phyloP scores from a whole-genome alignment of 2,329 filamentous ascomycete species.

The Tolypocladium paradoxum region DNA sequence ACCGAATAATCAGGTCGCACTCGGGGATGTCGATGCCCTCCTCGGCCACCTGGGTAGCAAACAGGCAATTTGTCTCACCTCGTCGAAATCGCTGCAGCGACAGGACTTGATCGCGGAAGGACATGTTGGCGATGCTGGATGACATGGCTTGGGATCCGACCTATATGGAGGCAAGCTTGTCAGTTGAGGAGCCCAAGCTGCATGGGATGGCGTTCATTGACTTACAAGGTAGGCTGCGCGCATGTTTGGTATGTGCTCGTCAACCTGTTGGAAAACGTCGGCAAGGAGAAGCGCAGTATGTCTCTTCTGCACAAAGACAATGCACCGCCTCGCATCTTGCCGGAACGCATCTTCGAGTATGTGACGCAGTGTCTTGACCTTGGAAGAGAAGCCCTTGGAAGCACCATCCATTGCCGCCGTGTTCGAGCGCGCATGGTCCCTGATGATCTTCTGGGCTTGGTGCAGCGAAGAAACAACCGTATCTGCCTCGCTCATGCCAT shows the following conservation, averaged over 20 bases:
- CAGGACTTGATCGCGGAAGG: constrained; percentile 63
- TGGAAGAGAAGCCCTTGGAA: constrained; percentile 50
- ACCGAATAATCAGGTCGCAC: constrained; percentile 59
- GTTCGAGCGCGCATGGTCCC: constrained; percentile 22
- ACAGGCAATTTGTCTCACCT: constrained; percentile 50
- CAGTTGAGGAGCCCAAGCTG: background rate
- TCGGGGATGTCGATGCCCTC: constrained; percentile 59
- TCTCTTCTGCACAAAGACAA: constrained; percentile 76
- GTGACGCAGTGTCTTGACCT: constrained; percentile 52
- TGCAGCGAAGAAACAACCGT: constrained; percentile 44
- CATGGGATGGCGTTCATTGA: background rate
- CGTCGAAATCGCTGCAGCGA: constrained; percentile 55
- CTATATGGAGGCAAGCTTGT: constrained; percentile 8
- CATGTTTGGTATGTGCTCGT: constrained; percentile 47
- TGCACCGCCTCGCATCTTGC: constrained; percentile 47
- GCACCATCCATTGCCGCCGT: constrained; percentile 4
- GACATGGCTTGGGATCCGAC: constrained; percentile 17
- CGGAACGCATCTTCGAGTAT: constrained; percentile 56
- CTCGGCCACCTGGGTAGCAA: constrained; percentile 57
- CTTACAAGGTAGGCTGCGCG: constrained; percentile 51
- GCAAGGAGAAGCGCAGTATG: constrained; percentile 66
- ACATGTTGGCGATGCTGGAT: constrained; percentile 48
- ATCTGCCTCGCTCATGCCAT: constrained; percentile 21
- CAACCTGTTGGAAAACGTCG: constrained; percentile 49
- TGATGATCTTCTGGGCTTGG: constrained; percentile 46